Percentiles rank a stretch among this genome's conserved stretches.
phyloP scores from a whole-genome alignment of 805 yeast species.

The Pichia pseudocactophila region DNA sequence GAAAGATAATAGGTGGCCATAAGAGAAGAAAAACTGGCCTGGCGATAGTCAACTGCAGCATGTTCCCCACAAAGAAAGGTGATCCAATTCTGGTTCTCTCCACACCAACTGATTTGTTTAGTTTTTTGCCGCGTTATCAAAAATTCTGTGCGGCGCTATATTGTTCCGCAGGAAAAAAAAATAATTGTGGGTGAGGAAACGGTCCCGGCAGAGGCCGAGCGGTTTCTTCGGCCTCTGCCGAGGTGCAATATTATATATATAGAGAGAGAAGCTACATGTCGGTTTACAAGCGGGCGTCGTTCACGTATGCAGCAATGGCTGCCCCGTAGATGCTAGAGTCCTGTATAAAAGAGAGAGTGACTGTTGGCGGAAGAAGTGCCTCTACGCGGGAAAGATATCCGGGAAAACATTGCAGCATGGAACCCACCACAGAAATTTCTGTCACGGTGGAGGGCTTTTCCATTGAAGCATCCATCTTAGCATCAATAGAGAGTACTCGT shows the following conservation, averaged over 20 bases:
- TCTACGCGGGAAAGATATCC: constrained; percentile 5
- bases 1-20: too few relatives aligned
- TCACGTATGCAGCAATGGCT: constrained; percentile 7
- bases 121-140: too few relatives aligned
- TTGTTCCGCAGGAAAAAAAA: too few relatives aligned
- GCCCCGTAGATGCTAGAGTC: constrained; percentile 9
- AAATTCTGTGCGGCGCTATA: too few relatives aligned
- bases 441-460: background rate
- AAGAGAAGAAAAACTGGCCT: too few relatives aligned
- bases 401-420: constrained; percentile 11
- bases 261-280: too few relatives aligned
- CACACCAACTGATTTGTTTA: too few relatives aligned
- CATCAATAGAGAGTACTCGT: constrained; percentile 14
- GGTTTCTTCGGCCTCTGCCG: background rate
- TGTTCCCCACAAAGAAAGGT: too few relatives aligned
- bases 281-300: background rate
- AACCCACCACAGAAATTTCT: constrained; percentile 10
- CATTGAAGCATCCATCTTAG: background rate
- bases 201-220: background rate
- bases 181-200: too few relatives aligned
- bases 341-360: constrained; percentile 4
- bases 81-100: background rate
- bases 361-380: background rate
- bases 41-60: too few relatives aligned
- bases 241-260: too few relatives aligned